phyloP scores from a whole-genome alignment of 1,284 basidiomycete genomes.

The Malassezia psittaci region DNA sequence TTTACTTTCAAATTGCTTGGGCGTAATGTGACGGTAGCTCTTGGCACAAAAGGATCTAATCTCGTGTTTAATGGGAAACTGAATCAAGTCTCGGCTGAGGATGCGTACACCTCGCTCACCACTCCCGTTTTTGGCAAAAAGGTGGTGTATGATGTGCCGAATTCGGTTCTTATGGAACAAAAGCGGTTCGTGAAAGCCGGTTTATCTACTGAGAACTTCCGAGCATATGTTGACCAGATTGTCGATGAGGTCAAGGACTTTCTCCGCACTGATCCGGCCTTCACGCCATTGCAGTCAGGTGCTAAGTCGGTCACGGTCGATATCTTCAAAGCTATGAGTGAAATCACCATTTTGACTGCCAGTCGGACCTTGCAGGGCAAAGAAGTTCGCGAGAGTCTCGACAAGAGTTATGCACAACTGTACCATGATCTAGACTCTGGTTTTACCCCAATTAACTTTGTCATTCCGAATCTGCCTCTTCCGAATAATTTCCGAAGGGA shows the following conservation, averaged over 20 bases:
- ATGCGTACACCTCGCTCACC: conserved; percentile 65
- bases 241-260: conserved; percentile 52
- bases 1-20: conserved; percentile 74
- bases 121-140: conserved; percentile 71
- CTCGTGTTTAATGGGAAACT: conserved; percentile 89
- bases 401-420: conserved; percentile 73
- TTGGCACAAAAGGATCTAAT: conserved; percentile 87
- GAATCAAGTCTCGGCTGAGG: conserved; percentile 84
- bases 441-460: conserved; percentile 58
- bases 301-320: conserved; percentile 24
- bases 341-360: conserved; percentile 91
- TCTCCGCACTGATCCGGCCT: conserved; percentile 52
- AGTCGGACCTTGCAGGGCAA: conserved; percentile 82
- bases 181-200: conserved; percentile 83
- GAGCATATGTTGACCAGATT: conserved; percentile 81
- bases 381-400: conserved; percentile 69
- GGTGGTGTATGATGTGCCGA: conserved; percentile 94
- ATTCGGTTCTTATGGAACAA: conserved; percentile 96
- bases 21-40: conserved; percentile 76
- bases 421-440: conserved; percentile 81
- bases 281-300: conserved; percentile 51
- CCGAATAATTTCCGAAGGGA: conserved; percentile 80
- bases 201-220: conserved; percentile 81
- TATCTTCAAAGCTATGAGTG: conserved; percentile 63
- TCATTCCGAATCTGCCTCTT: conserved; percentile 86